These are phyloP conservation scores for Pittosporum tobira DNA, from an alignment of 129 eudicot species.

Conservation along the genomic window DNA sequence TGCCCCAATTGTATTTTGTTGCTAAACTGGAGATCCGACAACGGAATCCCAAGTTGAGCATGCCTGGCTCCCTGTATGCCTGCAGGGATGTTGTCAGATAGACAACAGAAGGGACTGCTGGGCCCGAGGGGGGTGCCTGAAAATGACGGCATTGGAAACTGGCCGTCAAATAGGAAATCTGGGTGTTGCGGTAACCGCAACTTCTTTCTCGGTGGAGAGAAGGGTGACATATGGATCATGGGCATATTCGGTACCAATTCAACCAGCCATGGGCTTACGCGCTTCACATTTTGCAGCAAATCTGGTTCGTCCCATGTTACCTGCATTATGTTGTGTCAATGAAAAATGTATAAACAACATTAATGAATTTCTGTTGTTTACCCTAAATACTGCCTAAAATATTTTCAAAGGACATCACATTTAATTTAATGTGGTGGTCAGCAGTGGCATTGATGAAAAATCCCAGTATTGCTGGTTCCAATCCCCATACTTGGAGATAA, in stretches of 20 bases:
- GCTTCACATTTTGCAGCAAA: slow-evolving; percentile 72
- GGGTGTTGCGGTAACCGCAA: slow-evolving; percentile 48
- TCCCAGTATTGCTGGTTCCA: too few relatives aligned
- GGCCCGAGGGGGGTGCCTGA: slow-evolving; percentile 57
- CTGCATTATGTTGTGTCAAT: slow-evolving; percentile 21
- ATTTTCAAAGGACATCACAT: background rate
- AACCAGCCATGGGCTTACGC: slow-evolving; percentile 92
- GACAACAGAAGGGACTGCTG: slow-evolving; percentile 53
- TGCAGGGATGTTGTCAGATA: slow-evolving; percentile 65
- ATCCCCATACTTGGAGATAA: too few relatives aligned
- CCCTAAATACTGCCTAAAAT: background rate
- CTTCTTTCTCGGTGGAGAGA: slow-evolving; percentile 77
- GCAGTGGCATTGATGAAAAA: too few relatives aligned
- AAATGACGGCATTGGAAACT: slow-evolving; percentile 47
- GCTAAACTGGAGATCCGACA: slow-evolving; percentile 52
- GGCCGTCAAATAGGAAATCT: slow-evolving; percentile 43
- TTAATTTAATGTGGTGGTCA: background rate
- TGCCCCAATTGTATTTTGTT: slow-evolving; percentile 52
- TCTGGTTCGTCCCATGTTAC: slow-evolving; percentile 93
- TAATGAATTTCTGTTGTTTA: background rate
- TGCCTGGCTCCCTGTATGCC: slow-evolving; percentile 99
- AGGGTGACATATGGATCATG: slow-evolving; percentile 53
- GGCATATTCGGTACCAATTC: slow-evolving; percentile 71
- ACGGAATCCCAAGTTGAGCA: slow-evolving; percentile 70
- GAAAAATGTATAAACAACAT: background rate